phyloP scores from a whole-genome alignment of 768 basidiomycete species.

The Kwoniella pini region DNA sequence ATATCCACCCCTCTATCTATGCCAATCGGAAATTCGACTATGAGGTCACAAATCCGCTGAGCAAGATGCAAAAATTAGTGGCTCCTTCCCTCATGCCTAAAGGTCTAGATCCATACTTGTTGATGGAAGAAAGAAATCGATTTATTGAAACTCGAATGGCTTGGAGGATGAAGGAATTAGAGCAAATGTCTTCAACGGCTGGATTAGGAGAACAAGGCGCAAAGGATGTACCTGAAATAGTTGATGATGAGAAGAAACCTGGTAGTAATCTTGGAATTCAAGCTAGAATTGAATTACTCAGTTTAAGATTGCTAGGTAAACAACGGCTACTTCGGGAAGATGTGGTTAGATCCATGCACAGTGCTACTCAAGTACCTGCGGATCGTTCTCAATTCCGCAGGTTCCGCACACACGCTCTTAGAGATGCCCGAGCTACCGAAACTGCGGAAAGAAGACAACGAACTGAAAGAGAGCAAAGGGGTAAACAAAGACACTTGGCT shows the following conservation, averaged over 20 bases:
- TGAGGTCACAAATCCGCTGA: slow-evolving; percentile 41
- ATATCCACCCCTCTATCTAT: slow-evolving; percentile 64
- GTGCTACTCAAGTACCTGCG: slow-evolving; percentile 82
- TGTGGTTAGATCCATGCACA: slow-evolving; percentile 81
- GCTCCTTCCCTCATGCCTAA: slow-evolving; percentile 86
- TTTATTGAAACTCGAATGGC: slow-evolving; percentile 85
- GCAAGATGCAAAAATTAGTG: slow-evolving; percentile 62
- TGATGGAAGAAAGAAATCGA: slow-evolving; percentile 87
- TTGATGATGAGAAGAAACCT: slow-evolving; percentile 51
- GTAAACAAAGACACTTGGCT: slow-evolving; percentile 94
- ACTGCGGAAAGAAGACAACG: slow-evolving; percentile 87
- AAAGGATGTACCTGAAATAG: slow-evolving; percentile 56
- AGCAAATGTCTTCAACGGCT: slow-evolving; percentile 70
- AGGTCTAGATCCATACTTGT: slow-evolving; percentile 87
- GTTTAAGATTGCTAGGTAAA: slow-evolving; percentile 82
- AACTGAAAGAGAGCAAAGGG: slow-evolving; percentile 84
- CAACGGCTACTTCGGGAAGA: slow-evolving; percentile 83
- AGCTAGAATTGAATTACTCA: slow-evolving; percentile 90
- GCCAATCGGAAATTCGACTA: slow-evolving; percentile 69
- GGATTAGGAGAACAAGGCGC: slow-evolving; percentile 72
- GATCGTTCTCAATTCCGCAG: slow-evolving; percentile 91
- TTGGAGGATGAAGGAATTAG: slow-evolving; percentile 83
- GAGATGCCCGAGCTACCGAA: slow-evolving; percentile 87
- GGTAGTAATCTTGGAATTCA: slow-evolving; percentile 62
- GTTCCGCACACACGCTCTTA: slow-evolving; percentile 76